Evolutionary conservation across 129 eudicot species (phyloP).

Genomic region (Saposhnikovia divaricata): DNA sequence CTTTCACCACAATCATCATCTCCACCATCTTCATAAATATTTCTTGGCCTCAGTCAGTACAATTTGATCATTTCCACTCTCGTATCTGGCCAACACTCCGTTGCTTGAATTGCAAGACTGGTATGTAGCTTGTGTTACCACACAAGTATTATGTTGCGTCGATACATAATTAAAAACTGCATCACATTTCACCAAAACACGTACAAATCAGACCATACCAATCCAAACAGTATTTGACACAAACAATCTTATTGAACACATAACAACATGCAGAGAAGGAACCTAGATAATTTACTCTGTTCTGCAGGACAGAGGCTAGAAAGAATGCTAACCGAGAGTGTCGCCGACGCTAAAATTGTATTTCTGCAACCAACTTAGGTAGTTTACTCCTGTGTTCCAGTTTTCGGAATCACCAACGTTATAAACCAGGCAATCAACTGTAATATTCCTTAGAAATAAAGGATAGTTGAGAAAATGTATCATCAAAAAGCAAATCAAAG

Average conservation of each 20-base stretch:
- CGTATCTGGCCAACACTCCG: conserved; percentile 26
- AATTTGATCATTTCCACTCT: conserved; percentile 23
- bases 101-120: conserved; percentile 20
- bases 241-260: too few relatives aligned
- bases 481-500: neutral
- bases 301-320: too few relatives aligned
- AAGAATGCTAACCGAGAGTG: too few relatives aligned
- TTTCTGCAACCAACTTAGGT: neutral
- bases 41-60: conserved; percentile 21
- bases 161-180: conserved; percentile 20
- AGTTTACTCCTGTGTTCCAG: conserved; percentile 6
- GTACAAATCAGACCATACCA: neutral
- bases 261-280: neutral
- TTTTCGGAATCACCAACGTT: conserved; percentile 4
- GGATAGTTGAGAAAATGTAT: neutral
- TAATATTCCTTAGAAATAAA: neutral
- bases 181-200: neutral
- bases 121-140: conserved; percentile 25
- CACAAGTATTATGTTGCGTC: conserved; percentile 19
- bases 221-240: too few relatives aligned
- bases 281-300: too few relatives aligned
- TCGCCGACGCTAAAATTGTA: conserved; percentile 1
- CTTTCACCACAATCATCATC: conserved; percentile 35
- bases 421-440: neutral
- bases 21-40: conserved; percentile 23